phyloP scores from a whole-genome alignment of 768 basidiomycete species.

The Tulasnella sp. region DNA sequence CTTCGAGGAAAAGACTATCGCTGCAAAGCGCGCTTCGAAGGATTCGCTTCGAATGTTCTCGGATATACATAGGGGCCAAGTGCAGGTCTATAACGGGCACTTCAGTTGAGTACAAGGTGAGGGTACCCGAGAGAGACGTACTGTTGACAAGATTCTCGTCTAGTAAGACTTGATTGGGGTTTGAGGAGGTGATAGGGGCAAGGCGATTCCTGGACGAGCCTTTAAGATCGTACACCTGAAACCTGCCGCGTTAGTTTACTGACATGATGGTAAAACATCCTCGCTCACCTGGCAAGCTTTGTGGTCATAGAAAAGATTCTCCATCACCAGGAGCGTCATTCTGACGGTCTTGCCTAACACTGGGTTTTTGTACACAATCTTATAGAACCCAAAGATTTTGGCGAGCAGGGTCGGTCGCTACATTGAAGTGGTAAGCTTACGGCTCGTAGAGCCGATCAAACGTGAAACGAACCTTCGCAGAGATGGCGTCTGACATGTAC shows the following conservation, averaged over 20 bases:
- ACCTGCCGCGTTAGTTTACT: background rate
- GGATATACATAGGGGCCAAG: constrained; percentile 83
- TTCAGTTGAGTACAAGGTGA: constrained; percentile 11
- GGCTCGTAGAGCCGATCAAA: constrained; percentile 4
- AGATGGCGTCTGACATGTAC: constrained; percentile 93
- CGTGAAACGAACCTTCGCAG: constrained; percentile 60
- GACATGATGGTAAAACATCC: background rate
- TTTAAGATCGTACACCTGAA: constrained; percentile 92
- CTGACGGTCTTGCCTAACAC: constrained; percentile 65
- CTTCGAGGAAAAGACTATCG: constrained; percentile 91
- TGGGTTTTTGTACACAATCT: constrained; percentile 84
- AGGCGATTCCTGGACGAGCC: constrained; percentile 93
- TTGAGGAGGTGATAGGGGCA: constrained; percentile 79
- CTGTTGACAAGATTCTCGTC: constrained; percentile 96
- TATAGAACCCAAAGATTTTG: constrained; percentile 96
- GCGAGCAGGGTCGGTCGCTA: constrained; percentile 92
- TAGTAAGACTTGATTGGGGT: constrained; percentile 84
- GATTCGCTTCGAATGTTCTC: constrained; percentile 95
- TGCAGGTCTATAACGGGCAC: constrained; percentile 60
- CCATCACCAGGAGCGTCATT: constrained; percentile 97
- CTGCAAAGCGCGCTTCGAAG: constrained; percentile 86
- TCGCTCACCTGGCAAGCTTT: constrained; percentile 72
- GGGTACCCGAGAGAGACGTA: constrained; percentile 42
- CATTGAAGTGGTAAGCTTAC: constrained; percentile 28
- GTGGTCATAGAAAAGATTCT: constrained; percentile 92